phyloP scores from a whole-genome alignment of 495 filamentous ascomycete species.

The Penicillium herquei region DNA sequence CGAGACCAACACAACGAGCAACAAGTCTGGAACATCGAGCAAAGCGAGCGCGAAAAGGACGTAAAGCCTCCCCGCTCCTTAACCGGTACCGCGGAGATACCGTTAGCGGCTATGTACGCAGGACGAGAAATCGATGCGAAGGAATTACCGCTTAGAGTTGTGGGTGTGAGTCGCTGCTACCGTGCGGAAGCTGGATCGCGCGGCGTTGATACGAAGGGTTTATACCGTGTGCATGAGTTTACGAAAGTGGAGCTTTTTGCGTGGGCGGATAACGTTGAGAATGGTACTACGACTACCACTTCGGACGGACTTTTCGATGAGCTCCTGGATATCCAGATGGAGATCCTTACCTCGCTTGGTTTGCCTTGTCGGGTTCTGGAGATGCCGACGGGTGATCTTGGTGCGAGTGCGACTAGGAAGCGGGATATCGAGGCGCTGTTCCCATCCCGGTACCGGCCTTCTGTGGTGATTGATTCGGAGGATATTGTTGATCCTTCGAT shows the following conservation, averaged over 20 bases:
- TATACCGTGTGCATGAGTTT: constrained; percentile 99
- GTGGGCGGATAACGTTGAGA: constrained; percentile 59
- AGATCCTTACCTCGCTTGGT: constrained; percentile 70
- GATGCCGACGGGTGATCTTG: constrained; percentile 87
- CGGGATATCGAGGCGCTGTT: constrained; percentile 93
- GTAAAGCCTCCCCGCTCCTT: constrained; percentile 68
- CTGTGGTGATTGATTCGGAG: not conserved
- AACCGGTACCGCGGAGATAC: constrained; percentile 90
- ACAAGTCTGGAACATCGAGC: constrained; percentile 79
- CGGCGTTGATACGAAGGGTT: constrained; percentile 85
- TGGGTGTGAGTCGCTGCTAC: constrained; percentile 85
- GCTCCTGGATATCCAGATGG: constrained; percentile 80
- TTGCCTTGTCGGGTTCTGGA: constrained; percentile 89
- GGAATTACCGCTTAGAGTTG: constrained; percentile 71
- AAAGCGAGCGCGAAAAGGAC: constrained; percentile 54
- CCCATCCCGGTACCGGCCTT: constrained; percentile 64
- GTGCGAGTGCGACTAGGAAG: constrained; percentile 82
- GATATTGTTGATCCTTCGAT: constrained; percentile 4
- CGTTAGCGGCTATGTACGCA: constrained; percentile 86
- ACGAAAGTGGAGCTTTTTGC: constrained; percentile 97
- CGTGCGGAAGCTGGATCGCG: constrained; percentile 90
- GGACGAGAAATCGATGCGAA: constrained; percentile 60
- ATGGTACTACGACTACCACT: constrained; percentile 15
- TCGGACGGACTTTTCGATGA: constrained; percentile 69
- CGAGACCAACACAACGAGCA: constrained; percentile 87